Conservation (phyloP, 1,139 yeast species). For the Scheffersomyces segobiensis region DNA sequence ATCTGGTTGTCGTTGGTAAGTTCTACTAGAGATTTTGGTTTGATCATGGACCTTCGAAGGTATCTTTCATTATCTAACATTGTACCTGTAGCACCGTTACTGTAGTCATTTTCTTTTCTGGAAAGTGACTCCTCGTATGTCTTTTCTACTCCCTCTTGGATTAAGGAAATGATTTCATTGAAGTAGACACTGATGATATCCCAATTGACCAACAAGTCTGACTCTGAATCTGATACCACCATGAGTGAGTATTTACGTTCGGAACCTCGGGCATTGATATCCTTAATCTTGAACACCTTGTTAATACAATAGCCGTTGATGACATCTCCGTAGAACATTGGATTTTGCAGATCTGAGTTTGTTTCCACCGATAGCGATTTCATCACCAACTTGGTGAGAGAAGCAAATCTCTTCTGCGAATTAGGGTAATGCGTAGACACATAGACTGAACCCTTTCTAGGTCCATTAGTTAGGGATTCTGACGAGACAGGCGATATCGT, state of each 20-base stretch:
- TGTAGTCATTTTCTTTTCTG: slow-evolving; percentile 3
- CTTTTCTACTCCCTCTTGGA: slow-evolving; percentile 44
- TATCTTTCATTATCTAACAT: slow-evolving; percentile 53
- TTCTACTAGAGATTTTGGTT: slow-evolving; percentile 60
- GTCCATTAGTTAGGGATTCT: background rate
- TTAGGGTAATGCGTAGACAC: slow-evolving; percentile 67
- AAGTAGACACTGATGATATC: slow-evolving; percentile 53
- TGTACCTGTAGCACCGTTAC: slow-evolving; percentile 6
- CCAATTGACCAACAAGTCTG: slow-evolving; percentile 57
- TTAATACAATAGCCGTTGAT: slow-evolving; percentile 67
- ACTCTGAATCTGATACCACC: slow-evolving; percentile 61
- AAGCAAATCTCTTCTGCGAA: slow-evolving; percentile 50
- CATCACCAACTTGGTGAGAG: slow-evolving; percentile 60
- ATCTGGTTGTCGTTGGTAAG: slow-evolving; percentile 59
- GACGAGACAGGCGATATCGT: background rate
- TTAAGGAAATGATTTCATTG: slow-evolving; percentile 48
- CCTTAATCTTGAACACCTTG: slow-evolving; percentile 66
- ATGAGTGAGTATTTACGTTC: slow-evolving; percentile 71
- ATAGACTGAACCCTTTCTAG: slow-evolving; percentile 9
- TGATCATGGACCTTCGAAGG: slow-evolving; percentile 50
- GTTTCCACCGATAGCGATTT: slow-evolving; percentile 74
- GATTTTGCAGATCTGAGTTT: slow-evolving; percentile 62
- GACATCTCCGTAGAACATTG: slow-evolving; percentile 72
- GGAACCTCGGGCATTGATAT: slow-evolving; percentile 74
- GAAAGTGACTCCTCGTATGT: slow-evolving; percentile 1